These are phyloP conservation scores for Cryphonectria carpinicola DNA, from an alignment of 2,329 filamentous ascomycete genomes.

Conservation along the genomic window DNA sequence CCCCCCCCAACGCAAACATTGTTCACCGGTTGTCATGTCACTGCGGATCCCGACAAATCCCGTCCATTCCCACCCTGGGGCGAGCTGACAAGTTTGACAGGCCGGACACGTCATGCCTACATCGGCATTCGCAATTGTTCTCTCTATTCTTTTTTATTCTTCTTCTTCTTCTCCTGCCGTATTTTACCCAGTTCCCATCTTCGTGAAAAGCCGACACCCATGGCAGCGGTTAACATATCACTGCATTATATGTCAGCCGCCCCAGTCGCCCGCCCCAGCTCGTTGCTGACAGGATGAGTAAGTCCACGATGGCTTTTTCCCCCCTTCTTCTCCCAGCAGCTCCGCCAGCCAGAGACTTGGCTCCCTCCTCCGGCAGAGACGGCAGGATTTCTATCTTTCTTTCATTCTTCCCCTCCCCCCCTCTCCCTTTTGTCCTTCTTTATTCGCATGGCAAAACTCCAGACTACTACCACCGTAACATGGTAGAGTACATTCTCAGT, in stretches of 20 bases:
- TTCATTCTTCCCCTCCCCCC: background rate
- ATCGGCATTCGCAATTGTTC: background rate
- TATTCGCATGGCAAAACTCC: background rate
- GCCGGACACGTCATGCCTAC: background rate
- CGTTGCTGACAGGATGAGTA: background rate
- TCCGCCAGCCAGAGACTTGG: too few species aligned
- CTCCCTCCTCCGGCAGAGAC: background rate
- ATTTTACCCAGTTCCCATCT: slow-evolving; percentile 1
- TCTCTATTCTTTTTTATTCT: background rate
- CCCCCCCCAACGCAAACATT: background rate
- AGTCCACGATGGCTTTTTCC: too few species aligned
- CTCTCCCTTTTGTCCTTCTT: background rate
- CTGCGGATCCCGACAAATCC: background rate
- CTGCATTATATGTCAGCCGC: background rate
- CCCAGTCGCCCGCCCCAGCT: background rate
- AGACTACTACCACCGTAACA: background rate
- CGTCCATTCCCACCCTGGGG: background rate
- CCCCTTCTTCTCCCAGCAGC: too few species aligned
- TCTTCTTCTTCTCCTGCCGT: background rate
- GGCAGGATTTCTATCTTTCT: background rate
- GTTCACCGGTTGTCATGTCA: background rate
- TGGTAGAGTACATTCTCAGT: background rate
- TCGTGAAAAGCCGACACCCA: background rate
- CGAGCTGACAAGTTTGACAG: background rate
- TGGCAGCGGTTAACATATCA: background rate